These are phyloP conservation scores for Posidonia australis DNA, from an alignment of 106 monocot genomes.

Conservation along the genomic window DNA sequence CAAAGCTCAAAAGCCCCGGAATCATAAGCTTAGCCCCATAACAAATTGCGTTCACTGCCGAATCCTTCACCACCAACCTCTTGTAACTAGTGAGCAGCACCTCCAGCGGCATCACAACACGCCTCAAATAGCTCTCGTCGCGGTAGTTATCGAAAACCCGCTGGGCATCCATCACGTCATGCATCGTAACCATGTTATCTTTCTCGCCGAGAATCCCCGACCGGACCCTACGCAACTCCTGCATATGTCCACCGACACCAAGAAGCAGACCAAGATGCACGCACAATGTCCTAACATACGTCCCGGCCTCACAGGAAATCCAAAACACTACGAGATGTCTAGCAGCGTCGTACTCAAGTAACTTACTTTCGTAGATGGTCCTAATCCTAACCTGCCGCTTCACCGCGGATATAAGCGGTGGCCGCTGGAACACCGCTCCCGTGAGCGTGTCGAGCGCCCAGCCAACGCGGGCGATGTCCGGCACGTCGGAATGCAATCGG, in stretches of 20 bases:
- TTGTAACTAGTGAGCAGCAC: slow-evolving; percentile 83
- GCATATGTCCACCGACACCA: slow-evolving; percentile 88
- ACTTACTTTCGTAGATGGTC: slow-evolving; percentile 87
- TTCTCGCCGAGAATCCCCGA: slow-evolving; percentile 81
- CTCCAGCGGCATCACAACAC: slow-evolving; percentile 83
- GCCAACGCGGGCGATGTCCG: slow-evolving; percentile 44
- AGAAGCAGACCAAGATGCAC: slow-evolving; percentile 75
- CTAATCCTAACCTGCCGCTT: slow-evolving; percentile 76
- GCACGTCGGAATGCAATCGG: slow-evolving; percentile 41
- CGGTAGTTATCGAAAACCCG: slow-evolving; percentile 65
- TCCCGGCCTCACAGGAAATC: slow-evolving; percentile 92
- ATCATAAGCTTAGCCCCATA: slow-evolving; percentile 94
- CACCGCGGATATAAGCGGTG: slow-evolving; percentile 83
- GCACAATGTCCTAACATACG: slow-evolving; percentile 79
- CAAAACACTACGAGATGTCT: slow-evolving; percentile 76
- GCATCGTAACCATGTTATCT: slow-evolving; percentile 98
- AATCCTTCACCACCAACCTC: slow-evolving; percentile 87
- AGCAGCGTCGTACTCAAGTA: slow-evolving; percentile 67
- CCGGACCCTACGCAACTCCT: slow-evolving; percentile 82
- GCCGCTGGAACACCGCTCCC: slow-evolving; percentile 85
- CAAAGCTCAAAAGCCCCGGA: slow-evolving; percentile 74
- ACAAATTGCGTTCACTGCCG: slow-evolving; percentile 88
- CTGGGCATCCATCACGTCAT: slow-evolving; percentile 78
- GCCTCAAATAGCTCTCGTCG: slow-evolving; percentile 67
- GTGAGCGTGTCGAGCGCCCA: slow-evolving; percentile 76